Evolutionary conservation across 805 yeast genomes (phyloP).

Genomic region (Metschnikowia reukaufii): DNA sequence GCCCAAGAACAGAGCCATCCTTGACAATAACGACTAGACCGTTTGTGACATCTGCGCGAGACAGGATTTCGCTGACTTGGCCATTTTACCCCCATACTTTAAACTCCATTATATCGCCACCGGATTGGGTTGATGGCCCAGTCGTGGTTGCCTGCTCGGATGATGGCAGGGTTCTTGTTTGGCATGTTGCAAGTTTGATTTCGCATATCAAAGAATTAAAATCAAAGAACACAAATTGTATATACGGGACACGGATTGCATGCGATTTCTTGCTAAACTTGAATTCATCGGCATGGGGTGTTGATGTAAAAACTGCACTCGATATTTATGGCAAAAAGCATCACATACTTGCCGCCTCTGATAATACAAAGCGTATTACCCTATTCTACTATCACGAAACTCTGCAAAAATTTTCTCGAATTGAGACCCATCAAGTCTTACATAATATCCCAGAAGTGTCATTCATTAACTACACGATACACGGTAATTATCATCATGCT

Average conservation of each 20-base stretch:
- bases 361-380: constrained; percentile 50
- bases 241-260: constrained; percentile 22
- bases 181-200: constrained; percentile 29
- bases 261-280: constrained; percentile 27
- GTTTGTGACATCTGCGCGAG: constrained; percentile 36
- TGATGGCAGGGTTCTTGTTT: constrained; percentile 51
- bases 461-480: constrained; percentile 29
- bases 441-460: constrained; percentile 58
- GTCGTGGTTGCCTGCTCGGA: constrained; percentile 53
- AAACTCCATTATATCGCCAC: constrained; percentile 45
- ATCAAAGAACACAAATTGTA: constrained; percentile 11
- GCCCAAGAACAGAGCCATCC: constrained; percentile 26
- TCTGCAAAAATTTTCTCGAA: constrained; percentile 29
- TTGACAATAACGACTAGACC: constrained; percentile 47
- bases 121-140: constrained; percentile 36
- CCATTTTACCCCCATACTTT: constrained; percentile 56
- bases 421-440: constrained; percentile 42
- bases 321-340: constrained; percentile 21
- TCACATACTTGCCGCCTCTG: constrained; percentile 49
- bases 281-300: constrained; percentile 61
- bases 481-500: constrained; percentile 23
- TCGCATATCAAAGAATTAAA: constrained; percentile 9
- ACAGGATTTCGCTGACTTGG: constrained; percentile 48
- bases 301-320: constrained; percentile 40
- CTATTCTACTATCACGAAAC: constrained; percentile 35